Percentiles rank a stretch among this genome's conserved stretches.
phyloP scores from a whole-genome alignment of 306 rosid genomes.

The Medicago lupulina region DNA sequence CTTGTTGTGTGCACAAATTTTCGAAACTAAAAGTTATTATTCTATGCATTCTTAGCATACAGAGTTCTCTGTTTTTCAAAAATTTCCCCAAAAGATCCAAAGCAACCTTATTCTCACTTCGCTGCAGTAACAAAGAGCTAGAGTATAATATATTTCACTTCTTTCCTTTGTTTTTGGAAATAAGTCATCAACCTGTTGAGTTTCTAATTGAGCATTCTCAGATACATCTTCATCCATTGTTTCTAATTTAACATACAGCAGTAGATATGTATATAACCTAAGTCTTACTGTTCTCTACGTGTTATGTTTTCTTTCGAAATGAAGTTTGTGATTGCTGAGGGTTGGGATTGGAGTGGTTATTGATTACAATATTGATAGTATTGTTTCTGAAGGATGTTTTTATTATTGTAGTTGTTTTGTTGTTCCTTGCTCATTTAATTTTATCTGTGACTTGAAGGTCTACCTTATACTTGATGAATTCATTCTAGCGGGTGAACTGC shows the following conservation, averaged over 20 bases:
- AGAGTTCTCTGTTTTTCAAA: constrained; percentile 59
- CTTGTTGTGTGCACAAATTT: constrained; percentile 72
- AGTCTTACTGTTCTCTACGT: neutral
- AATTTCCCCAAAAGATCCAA: constrained; percentile 78
- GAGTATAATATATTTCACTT: constrained; percentile 58
- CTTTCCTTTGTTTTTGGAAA: constrained; percentile 69
- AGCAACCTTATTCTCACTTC: constrained; percentile 65
- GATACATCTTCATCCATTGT: constrained; percentile 4
- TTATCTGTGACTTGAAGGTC: constrained; percentile 47
- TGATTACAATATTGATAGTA: constrained; percentile 1
- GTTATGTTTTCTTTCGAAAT: constrained; percentile 17
- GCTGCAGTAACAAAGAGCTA: constrained; percentile 78
- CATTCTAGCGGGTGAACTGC: constrained; percentile 65
- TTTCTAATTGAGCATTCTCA: constrained; percentile 18
- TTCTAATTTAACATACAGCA: neutral
- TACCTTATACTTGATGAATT: constrained; percentile 65
- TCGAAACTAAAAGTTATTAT: constrained; percentile 76
- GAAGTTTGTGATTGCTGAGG: neutral
- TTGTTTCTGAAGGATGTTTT: constrained; percentile 13
- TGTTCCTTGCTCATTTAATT: constrained; percentile 34
- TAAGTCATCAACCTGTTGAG: constrained; percentile 74
- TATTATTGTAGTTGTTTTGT: constrained; percentile 19
- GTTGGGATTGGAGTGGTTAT: constrained; percentile 13
- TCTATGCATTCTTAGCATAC: constrained; percentile 42
- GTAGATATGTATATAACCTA: neutral